Evolutionary conservation across 495 filamentous ascomycete species (phyloP).

Genomic region (Neurospora sp.): DNA sequence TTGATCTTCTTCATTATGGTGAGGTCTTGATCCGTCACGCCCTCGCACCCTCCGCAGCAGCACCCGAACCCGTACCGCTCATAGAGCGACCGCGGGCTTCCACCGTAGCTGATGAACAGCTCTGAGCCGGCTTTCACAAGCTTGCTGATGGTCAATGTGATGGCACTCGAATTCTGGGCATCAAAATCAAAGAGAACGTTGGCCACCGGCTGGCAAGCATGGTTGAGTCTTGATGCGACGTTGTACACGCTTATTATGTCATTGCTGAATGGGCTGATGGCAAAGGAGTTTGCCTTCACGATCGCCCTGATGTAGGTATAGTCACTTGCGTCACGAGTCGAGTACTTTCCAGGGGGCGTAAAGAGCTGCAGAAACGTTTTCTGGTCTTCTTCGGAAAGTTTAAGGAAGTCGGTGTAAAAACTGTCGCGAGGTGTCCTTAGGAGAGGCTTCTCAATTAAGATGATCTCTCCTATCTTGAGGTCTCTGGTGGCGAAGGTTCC

Average conservation of each 20-base stretch:
- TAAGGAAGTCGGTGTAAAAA: slow-evolving; percentile 9
- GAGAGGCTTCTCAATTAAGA: slow-evolving; percentile 18
- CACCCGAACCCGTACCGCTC: slow-evolving; percentile 24
- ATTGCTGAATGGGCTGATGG: background rate
- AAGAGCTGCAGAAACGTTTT: background rate
- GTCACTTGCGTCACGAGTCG: background rate
- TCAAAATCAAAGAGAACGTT: slow-evolving; percentile 16
- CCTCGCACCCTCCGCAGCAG: slow-evolving; percentile 20
- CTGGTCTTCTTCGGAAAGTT: slow-evolving; percentile 7
- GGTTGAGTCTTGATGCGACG: slow-evolving; percentile 26
- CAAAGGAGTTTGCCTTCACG: background rate
- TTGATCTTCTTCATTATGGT: background rate
- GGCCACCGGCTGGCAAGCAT: slow-evolving; percentile 14
- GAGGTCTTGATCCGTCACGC: slow-evolving; percentile 13
- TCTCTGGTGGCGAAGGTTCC: slow-evolving; percentile 22
- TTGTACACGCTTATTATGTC: background rate
- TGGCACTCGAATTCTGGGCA: background rate
- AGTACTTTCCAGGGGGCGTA: background rate
- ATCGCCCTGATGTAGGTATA: background rate
- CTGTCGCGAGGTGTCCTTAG: slow-evolving; percentile 6
- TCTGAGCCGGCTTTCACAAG: slow-evolving; percentile 17
- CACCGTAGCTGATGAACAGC: slow-evolving; percentile 26
- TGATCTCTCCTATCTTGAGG: slow-evolving; percentile 14
- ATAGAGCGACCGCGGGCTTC: slow-evolving; percentile 13
- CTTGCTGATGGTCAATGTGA: slow-evolving; percentile 10